Conservation (phyloP, 352 stramenopile species). For the Pythium vanterpoolii region DNA sequence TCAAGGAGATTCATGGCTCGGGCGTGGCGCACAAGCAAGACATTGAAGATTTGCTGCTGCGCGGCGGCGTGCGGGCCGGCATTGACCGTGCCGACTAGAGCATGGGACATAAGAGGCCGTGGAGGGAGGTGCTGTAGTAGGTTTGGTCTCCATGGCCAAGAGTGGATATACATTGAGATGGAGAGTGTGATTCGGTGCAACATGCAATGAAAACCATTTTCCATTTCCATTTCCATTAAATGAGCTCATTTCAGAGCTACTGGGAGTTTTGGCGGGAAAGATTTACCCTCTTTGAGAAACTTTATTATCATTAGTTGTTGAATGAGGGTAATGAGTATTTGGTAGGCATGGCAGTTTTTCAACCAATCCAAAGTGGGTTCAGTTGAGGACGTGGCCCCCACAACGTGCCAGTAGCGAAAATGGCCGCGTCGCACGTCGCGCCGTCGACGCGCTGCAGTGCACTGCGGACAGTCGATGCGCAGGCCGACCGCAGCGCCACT, state of each 20-base stretch:
- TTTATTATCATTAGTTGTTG: background rate
- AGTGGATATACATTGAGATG: background rate
- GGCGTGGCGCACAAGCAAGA: constrained; percentile 51
- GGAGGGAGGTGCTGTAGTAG: background rate
- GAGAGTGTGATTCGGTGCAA: background rate
- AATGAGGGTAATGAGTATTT: constrained; percentile 6
- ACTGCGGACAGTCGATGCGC: constrained; percentile 25
- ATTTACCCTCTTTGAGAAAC: background rate
- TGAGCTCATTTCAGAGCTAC: background rate
- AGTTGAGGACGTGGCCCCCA: background rate
- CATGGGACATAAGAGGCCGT: background rate
- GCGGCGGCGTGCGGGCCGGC: constrained; percentile 71
- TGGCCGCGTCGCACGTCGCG: background rate
- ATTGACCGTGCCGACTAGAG: constrained; percentile 37
- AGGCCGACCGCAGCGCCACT: constrained; percentile 15
- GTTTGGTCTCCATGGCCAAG: background rate
- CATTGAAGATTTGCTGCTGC: constrained; percentile 71
- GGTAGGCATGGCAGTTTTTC: background rate
- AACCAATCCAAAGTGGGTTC: background rate
- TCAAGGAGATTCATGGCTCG: constrained; percentile 57
- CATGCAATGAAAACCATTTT: background rate
- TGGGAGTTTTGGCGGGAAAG: background rate
- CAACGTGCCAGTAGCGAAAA: background rate
- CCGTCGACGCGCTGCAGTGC: constrained; percentile 18
- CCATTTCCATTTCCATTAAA: background rate